A percentile compares a stretch with the other conserved stretches of the same genome.
Evolutionary conservation across 345 rosid genomes (phyloP).

Genomic region (Eucalyptus microcorys): DNA sequence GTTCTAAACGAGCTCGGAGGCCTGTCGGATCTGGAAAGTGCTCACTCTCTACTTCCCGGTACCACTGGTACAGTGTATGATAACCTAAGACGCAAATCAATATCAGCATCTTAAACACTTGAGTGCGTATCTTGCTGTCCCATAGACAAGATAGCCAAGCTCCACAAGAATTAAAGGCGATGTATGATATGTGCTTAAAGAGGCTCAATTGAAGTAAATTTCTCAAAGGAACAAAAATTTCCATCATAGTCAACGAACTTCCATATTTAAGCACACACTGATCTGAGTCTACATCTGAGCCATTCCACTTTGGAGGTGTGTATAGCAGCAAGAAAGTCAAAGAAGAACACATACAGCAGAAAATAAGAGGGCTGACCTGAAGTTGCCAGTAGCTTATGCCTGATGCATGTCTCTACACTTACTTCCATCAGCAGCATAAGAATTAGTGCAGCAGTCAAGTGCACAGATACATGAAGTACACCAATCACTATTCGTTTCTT

Average conservation of each 20-base stretch:
- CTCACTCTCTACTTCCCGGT: conserved; percentile 78
- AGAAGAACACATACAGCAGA: background rate
- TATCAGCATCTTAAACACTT: background rate
- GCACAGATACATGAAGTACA: conserved; percentile 80
- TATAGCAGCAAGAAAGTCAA: background rate
- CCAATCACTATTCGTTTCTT: conserved; percentile 74
- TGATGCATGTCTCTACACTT: conserved; percentile 84
- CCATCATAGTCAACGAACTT: background rate
- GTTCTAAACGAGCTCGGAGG: conserved; percentile 86
- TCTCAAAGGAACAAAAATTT: background rate
- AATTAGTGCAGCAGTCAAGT: conserved; percentile 78
- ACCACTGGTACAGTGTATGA: conserved; percentile 92
- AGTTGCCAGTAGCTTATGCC: conserved; percentile 89
- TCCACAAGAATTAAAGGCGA: background rate
- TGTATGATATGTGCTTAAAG: background rate
- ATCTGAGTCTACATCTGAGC: background rate
- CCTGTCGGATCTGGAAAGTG: conserved; percentile 99
- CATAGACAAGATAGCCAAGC: background rate
- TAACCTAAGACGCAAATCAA: conserved; percentile 43
- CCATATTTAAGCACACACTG: background rate
- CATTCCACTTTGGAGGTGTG: background rate
- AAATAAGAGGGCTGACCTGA: conserved; percentile 35
- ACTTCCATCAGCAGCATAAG: conserved; percentile 91
- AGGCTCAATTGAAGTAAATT: background rate
- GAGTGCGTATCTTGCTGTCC: background rate